Evolutionary conservation across 345 rosid genomes (phyloP).

Genomic region (Euphorbia pulcherrima): DNA sequence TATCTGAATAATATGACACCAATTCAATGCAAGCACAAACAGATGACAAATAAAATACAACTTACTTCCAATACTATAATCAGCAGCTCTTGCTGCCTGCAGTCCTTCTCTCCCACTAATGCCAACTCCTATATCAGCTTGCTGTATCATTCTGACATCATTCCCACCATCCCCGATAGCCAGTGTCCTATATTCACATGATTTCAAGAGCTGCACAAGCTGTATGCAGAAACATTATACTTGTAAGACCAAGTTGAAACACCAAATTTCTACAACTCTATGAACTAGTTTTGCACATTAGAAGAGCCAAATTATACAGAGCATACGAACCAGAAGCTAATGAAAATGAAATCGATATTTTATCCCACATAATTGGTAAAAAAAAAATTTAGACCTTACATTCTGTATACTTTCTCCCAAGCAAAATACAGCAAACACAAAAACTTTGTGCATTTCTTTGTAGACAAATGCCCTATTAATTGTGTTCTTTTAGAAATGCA

Average conservation of each 20-base stretch:
- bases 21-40: too few species aligned
- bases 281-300: background rate
- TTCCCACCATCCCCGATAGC: conserved; percentile 99
- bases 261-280: background rate
- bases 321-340: too few species aligned
- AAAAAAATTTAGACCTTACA: background rate
- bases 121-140: conserved; percentile 97
- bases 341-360: background rate
- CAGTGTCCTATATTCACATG: conserved; percentile 89
- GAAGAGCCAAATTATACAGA: background rate
- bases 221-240: conserved; percentile 34
- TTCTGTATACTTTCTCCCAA: background rate
- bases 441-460: background rate
- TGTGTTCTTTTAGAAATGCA: background rate
- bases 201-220: conserved; percentile 89
- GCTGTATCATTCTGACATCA: conserved; percentile 99
- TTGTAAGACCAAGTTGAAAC: background rate
- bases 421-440: background rate
- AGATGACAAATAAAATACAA: conserved; percentile 1
- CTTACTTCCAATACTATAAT: conserved; percentile 96
- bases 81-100: conserved; percentile 99
- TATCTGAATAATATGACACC: too few species aligned
- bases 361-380: background rate
- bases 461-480: background rate
- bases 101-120: conserved; percentile 98